Base-by-base conservation (phyloP, 1,284 basidiomycete genomes). In the Ceratobasidium sp. region DNA sequence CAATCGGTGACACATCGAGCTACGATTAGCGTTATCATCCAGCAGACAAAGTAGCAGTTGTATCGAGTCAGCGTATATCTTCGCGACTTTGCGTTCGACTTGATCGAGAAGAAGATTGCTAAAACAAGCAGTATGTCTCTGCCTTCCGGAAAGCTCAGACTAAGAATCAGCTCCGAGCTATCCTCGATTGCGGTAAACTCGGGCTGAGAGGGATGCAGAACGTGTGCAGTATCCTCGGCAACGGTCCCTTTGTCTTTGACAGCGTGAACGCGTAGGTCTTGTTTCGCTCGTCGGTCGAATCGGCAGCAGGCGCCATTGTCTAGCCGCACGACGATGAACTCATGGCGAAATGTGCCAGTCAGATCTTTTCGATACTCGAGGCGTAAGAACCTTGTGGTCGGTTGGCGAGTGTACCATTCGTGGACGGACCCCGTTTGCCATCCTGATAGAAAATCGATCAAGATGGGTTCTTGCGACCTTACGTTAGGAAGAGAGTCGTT, bases 11-110 rank as follows among this genome's bases (percentile, higher is more conserved):
- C 39, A 28, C 63, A 51, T 18, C 73, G 73, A 15, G 73, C 73
- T 0, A 51, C 49, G 3, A 53, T 40, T 2, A 51, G 18, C 9
- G 56, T 23, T 12, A 76, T n/a, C 12, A 49, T 66, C 73, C 73
- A 76, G 18, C 49, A 55, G n/a, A 67, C 64, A 63, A 76, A 76
- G 73, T 76, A 76, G 51, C 73, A 76, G 53, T 76, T 76, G 73
- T 42, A 76, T 5, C 39, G 61, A 3, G 63, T 53, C 3, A 76
- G 53, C 9, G 46, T 44, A n/a, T 76, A 76, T 23, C 33, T 3
- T 13, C 18, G 26, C 2, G 73, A 26, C 3, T 26, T 42, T 20
- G 49, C 18, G 51, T 76, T 63, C 15, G 44, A 56, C 33, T 67
- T 49, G 40, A 76, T 66, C 4, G 49, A 46, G 20, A 23, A 42